Evolutionary conservation across 2,329 filamentous ascomycete genomes (phyloP), one percentile per base, ranked within the genome.

Genomic region (Mycosphaerella arachidis): DNA sequence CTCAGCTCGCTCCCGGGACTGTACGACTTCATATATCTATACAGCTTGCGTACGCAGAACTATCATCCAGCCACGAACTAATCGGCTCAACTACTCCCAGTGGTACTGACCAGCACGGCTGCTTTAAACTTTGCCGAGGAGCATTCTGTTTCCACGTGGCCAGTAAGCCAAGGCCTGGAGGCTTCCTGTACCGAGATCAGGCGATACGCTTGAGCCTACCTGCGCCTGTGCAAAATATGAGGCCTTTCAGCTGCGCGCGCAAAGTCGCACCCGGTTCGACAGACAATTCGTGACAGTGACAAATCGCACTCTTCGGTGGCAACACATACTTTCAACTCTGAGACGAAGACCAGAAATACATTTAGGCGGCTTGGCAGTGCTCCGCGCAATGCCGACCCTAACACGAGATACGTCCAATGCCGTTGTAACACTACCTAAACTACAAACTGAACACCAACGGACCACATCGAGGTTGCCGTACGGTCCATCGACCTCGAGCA

Each of bases 351-450:
- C 16, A 16, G 29, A n/a, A 51, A 52, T 51, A 57, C 29, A 27
- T 48, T 48, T 40, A 40, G 37, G 53, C 51, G 29, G 55, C 48
- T 35, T 43, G 55, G 33, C 46, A 33, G n/a, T 5, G 20, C n/a
- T 24, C 29, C 29, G 27, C 43, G 60, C 27, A 27, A 66, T 66
- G 64, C 60, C 64, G 40, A 63, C 60, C 50, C 60, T 62, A 50
- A 63, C 64, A 20, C 55, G 61, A 58, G 61, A 65, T 45, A 30
- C 59, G 24, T 62, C 62, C 53, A 30, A 63, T 65, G 59, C 59
- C 31, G 58, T 56, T 20, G 48, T 53, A 12, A 66, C 62, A 48
- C 61, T 63, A 10, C 61, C 61, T 7, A 65, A 59, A 31, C 46
- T 66, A 20, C 62, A 61, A 20, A 63, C 63, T 30, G 48, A 56